A percentile compares a stretch with the other conserved stretches of the same genome.
phyloP scores from a whole-genome alignment of 2,329 filamentous ascomycete species.

The Colletotrichum tropicicola region DNA sequence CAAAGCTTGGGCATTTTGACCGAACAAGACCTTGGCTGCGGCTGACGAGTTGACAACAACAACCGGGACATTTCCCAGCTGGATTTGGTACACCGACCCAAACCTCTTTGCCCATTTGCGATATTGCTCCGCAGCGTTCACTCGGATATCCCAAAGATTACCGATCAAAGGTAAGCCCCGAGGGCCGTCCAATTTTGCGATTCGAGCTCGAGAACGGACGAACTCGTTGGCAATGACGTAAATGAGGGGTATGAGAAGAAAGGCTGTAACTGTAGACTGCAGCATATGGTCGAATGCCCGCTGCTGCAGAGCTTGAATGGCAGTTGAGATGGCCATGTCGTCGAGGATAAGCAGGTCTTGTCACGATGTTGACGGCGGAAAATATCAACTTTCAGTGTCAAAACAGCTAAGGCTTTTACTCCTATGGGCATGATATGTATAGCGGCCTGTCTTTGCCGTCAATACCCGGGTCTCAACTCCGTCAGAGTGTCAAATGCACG shows the following conservation, averaged over 20 bases:
- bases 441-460: neutral
- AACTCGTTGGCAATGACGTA: slow-evolving; percentile 60
- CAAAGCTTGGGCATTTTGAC: slow-evolving; percentile 60
- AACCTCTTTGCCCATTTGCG: slow-evolving; percentile 60
- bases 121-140: slow-evolving; percentile 65
- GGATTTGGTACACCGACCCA: slow-evolving; percentile 63
- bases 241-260: slow-evolving; percentile 41
- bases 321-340: slow-evolving; percentile 38
- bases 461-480: neutral
- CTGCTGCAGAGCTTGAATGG: slow-evolving; percentile 32
- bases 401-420: neutral
- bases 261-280: slow-evolving; percentile 23
- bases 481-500: neutral
- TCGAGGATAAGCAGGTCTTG: neutral
- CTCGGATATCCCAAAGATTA: slow-evolving; percentile 62
- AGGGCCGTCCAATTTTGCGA: slow-evolving; percentile 57
- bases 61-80: slow-evolving; percentile 64
- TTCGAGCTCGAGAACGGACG: slow-evolving; percentile 52
- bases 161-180: slow-evolving; percentile 61
- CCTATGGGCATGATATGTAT: slow-evolving; percentile 5
- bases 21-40: slow-evolving; percentile 59
- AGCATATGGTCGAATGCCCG: slow-evolving; percentile 34
- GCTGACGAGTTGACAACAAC: slow-evolving; percentile 65
- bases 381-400: neutral
- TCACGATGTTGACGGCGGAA: neutral